Evolutionary conservation across 2,329 filamentous ascomycete genomes (phyloP).

Genomic region (Talaromyces sp.): DNA sequence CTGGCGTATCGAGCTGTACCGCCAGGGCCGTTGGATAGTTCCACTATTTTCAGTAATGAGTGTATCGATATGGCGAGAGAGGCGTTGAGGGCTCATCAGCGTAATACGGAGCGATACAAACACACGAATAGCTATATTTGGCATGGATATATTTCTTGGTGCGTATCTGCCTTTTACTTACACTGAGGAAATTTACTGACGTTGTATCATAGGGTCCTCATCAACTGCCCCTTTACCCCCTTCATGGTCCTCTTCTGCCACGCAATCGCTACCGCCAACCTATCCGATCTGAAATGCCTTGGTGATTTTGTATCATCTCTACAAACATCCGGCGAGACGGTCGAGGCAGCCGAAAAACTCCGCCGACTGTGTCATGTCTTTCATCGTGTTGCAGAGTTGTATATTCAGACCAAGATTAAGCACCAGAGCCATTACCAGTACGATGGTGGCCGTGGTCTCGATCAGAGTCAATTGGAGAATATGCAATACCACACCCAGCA

Average conservation of each 20-base stretch:
- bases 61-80: constrained; percentile 38
- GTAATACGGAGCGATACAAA: constrained; percentile 19
- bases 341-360: constrained; percentile 55
- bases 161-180: not conserved
- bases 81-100: constrained; percentile 34
- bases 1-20: constrained; percentile 43
- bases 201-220: constrained; percentile 21
- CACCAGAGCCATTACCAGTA: constrained; percentile 10
- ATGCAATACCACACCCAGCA: constrained; percentile 10
- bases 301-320: constrained; percentile 54
- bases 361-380: constrained; percentile 52
- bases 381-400: constrained; percentile 20
- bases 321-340: constrained; percentile 46
- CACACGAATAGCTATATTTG: constrained; percentile 20
- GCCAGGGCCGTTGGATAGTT: constrained; percentile 24
- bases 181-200: not conserved
- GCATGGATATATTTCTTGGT: constrained; percentile 22
- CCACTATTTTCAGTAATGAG: constrained; percentile 33
- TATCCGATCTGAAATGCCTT: constrained; percentile 51
- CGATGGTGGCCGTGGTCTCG: not conserved
- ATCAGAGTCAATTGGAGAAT: not conserved
- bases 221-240: constrained; percentile 41
- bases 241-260: constrained; percentile 43
- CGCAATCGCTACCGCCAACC: constrained; percentile 47
- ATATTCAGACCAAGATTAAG: constrained; percentile 19